Percentiles rank a stretch among this genome's conserved stretches.
Conservation (phyloP, 768 basidiomycete species). For the Candolleomyces aberdarensis region DNA sequence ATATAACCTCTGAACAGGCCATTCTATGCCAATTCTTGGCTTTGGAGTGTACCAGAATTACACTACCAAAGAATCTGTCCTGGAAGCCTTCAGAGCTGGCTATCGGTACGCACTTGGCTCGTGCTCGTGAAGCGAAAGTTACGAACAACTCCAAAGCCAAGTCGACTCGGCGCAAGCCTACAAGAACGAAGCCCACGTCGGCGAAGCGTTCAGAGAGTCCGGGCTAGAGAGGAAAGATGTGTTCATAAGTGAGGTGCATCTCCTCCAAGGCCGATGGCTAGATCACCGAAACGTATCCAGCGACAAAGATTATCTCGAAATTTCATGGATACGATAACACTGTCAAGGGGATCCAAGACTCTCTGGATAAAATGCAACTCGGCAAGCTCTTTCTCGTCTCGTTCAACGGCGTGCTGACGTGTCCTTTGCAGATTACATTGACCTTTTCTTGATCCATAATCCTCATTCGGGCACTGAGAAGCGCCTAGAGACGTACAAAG, state of each 20-base stretch:
- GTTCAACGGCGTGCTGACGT: neutral
- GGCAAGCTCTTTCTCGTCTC: conserved; percentile 36
- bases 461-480: conserved; percentile 56
- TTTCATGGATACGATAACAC: conserved; percentile 57
- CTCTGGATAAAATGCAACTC: conserved; percentile 55
- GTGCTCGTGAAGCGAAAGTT: too few relatives aligned
- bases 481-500: conserved; percentile 66
- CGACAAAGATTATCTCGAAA: conserved; percentile 61
- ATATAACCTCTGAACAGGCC: too few relatives aligned
- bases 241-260: conserved; percentile 65
- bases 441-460: conserved; percentile 77
- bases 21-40: too few relatives aligned
- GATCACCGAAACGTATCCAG: conserved; percentile 28
- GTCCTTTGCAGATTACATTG: conserved; percentile 35
- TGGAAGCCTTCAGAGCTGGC: too few relatives aligned
- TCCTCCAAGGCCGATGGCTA: neutral
- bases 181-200: neutral
- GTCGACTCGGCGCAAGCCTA: neutral
- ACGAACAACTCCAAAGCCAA: neutral
- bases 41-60: too few relatives aligned
- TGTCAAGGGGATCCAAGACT: conserved; percentile 54
- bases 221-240: conserved; percentile 48
- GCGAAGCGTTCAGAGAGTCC: neutral
- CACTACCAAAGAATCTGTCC: too few relatives aligned
- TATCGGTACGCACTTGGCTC: too few relatives aligned